A percentile compares a stretch with the other conserved stretches of the same genome.
Conservation (phyloP, 1,139 yeast species). For the Arxiozyma slooffiae region DNA sequence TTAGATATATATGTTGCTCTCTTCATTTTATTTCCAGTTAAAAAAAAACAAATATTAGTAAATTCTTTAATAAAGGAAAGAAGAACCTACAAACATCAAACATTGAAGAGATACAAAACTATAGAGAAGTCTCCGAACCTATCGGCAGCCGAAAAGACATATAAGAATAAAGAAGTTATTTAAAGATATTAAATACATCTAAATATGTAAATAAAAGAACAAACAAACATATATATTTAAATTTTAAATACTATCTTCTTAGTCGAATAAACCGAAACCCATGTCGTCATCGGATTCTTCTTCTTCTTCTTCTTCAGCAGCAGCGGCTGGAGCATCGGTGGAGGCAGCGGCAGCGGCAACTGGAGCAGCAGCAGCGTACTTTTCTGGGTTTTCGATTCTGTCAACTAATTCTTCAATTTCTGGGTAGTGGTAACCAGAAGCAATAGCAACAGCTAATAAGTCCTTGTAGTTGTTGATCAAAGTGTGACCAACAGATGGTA, state of each 20-base stretch:
- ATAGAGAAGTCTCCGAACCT: too few species aligned
- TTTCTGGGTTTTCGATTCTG: conserved; percentile 99
- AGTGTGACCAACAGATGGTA: conserved; percentile 99
- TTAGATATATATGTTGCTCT: not conserved
- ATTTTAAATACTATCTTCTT: conserved; percentile 32
- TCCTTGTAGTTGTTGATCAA: conserved; percentile 99
- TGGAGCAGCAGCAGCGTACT: conserved; percentile 97
- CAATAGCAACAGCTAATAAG: conserved; percentile 94
- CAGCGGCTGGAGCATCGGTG: conserved; percentile 55
- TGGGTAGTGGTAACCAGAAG: conserved; percentile 98
- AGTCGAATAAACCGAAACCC: conserved; percentile 99
- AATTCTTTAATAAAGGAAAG: too few species aligned
- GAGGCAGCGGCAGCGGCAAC: conserved; percentile 64
- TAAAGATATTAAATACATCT: not conserved
- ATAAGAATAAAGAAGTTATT: not conserved
- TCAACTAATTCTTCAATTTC: conserved; percentile 98
- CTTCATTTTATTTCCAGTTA: too few species aligned
- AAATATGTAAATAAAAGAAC: conserved; percentile 2
- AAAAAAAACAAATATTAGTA: not conserved
- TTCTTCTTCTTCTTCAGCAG: conserved; percentile 66
- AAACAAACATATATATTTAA: conserved; percentile 1
- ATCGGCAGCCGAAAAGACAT: too few species aligned
- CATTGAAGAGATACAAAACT: too few species aligned
- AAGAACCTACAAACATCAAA: not conserved
- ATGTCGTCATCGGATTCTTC: conserved; percentile 64